A percentile compares a stretch with the other conserved stretches of the same genome.
phyloP scores from a whole-genome alignment of 768 basidiomycete genomes.

The Suillus fuscotomentosus region DNA sequence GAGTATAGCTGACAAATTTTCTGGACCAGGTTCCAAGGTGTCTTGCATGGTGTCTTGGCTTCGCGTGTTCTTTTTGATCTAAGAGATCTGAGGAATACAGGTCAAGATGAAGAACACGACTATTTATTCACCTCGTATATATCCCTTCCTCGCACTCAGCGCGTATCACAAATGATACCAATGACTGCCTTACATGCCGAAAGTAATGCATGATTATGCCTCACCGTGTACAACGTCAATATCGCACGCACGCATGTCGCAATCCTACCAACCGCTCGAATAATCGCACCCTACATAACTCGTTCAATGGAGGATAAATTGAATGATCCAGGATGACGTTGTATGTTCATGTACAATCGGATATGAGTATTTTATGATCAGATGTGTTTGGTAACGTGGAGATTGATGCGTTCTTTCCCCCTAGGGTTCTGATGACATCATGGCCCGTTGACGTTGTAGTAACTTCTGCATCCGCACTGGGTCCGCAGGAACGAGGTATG shows the following conservation, averaged over 20 bases:
- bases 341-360: not conserved
- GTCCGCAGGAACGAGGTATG: not conserved
- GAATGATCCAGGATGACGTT: not conserved
- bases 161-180: not conserved
- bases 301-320: not conserved
- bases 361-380: not conserved
- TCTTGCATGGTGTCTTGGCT: conserved; percentile 13
- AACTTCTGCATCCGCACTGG: not conserved
- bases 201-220: not conserved
- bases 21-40: conserved; percentile 8
- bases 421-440: not conserved
- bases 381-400: not conserved
- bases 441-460: not conserved
- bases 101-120: not conserved
- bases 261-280: not conserved
- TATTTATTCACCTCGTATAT: not conserved
- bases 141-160: not conserved
- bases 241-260: not conserved
- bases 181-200: conserved; percentile 1
- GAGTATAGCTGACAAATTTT: not conserved
- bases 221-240: not conserved
- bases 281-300: not conserved
- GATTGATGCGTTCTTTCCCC: not conserved
- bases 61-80: conserved; percentile 13
- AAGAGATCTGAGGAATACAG: not conserved